phyloP scores from a whole-genome alignment of 208 protist genomes.

The Acanthamoeba sp. region DNA sequence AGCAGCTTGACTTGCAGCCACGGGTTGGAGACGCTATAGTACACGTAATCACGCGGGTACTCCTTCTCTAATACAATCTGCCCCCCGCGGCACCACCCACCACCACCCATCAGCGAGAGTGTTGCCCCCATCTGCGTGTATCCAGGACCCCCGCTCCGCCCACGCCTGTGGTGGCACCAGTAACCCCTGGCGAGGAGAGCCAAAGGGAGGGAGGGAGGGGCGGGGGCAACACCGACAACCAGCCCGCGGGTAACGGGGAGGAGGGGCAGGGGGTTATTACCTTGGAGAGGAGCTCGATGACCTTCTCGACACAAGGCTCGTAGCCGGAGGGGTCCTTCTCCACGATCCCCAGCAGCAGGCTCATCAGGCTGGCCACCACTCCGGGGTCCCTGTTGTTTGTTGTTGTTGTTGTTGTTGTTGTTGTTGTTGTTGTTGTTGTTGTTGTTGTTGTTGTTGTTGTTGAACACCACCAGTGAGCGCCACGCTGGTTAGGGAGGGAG shows the following conservation, averaged over 20 bases:
- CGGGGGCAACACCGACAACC: neutral
- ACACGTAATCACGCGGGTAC: slow-evolving; percentile 94
- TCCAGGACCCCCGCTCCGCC: too few species aligned
- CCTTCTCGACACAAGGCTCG: slow-evolving; percentile 87
- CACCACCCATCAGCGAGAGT: neutral
- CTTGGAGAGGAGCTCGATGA: slow-evolving; percentile 92
- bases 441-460: too few species aligned
- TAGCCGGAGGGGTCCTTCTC: slow-evolving; percentile 88
- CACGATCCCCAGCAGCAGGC: slow-evolving; percentile 94
- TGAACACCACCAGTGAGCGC: too few species aligned
- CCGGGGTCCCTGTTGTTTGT: slow-evolving; percentile 92
- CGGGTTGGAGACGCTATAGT: slow-evolving; percentile 97
- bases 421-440: too few species aligned
- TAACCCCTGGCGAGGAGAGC: too few species aligned
- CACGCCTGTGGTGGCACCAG: too few species aligned
- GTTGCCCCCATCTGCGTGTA: too few species aligned
- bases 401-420: too few species aligned
- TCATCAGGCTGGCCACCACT: slow-evolving; percentile 94
- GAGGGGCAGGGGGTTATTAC: neutral
- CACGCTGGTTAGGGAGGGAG: neutral
- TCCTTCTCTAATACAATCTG: slow-evolving; percentile 83
- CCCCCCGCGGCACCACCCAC: slow-evolving; percentile 13
- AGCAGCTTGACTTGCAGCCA: slow-evolving; percentile 99
- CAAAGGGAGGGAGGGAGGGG: too few species aligned
- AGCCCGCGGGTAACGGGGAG: neutral